phyloP scores from a whole-genome alignment of 169 alveolate genomes.

The Plasmodium inui region DNA sequence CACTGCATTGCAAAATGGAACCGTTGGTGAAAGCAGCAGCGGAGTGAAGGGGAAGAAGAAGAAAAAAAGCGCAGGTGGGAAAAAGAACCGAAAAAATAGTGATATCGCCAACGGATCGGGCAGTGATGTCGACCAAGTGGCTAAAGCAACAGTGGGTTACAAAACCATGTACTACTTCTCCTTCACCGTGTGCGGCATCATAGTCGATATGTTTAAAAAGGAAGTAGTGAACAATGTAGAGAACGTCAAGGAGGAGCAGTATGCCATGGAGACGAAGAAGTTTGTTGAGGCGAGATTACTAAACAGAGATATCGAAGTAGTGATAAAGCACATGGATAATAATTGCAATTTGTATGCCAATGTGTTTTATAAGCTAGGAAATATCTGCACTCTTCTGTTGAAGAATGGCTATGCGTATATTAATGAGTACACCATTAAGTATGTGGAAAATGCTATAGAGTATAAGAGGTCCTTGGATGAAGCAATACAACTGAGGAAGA shows the following conservation, averaged over 20 bases:
- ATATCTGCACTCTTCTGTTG: slow-evolving; percentile 55
- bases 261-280: slow-evolving; percentile 67
- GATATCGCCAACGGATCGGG: not conserved
- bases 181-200: slow-evolving; percentile 49
- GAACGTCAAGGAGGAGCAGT: slow-evolving; percentile 54
- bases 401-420: slow-evolving; percentile 74
- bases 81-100: not conserved
- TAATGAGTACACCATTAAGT: slow-evolving; percentile 68
- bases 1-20: not conserved
- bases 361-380: slow-evolving; percentile 55
- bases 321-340: slow-evolving; percentile 57
- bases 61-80: not conserved
- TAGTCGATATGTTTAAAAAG: slow-evolving; percentile 73
- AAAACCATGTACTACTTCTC: slow-evolving; percentile 71
- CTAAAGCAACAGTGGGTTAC: slow-evolving; percentile 7
- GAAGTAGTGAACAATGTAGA: slow-evolving; percentile 68
- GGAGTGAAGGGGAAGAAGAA: not conserved
- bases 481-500: slow-evolving; percentile 57
- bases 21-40: not conserved
- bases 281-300: slow-evolving; percentile 61
- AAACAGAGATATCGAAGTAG: slow-evolving; percentile 69
- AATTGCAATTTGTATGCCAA: slow-evolving; percentile 63
- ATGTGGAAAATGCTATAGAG: slow-evolving; percentile 55
- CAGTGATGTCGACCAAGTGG: not conserved
- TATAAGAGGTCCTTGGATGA: slow-evolving; percentile 69